Percentiles rank a stretch among this genome's conserved stretches.
These are phyloP conservation scores for Pleurotus sapidus DNA, from an alignment of 768 basidiomycete species.

Conservation along the genomic window DNA sequence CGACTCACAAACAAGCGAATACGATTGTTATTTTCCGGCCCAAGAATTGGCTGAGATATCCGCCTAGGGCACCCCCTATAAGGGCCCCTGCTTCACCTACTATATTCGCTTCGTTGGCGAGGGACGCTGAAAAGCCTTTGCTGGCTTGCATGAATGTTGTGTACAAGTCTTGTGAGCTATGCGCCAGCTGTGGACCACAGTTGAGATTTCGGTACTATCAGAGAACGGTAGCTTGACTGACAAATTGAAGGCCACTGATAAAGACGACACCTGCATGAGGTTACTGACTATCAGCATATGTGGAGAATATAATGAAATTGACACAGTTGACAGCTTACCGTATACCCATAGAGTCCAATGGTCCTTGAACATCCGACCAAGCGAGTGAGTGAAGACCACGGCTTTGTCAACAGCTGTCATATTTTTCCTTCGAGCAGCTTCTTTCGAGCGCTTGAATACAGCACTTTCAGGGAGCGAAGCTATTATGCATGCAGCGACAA, in stretches of 20 bases:
- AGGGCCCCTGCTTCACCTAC: constrained; percentile 33
- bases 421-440: constrained; percentile 17
- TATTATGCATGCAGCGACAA: constrained; percentile 51
- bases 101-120: constrained; percentile 59
- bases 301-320: neutral
- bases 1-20: constrained; percentile 5
- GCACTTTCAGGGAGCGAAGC: constrained; percentile 53
- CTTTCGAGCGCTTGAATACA: constrained; percentile 46
- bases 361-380: constrained; percentile 50
- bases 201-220: neutral
- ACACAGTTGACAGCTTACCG: constrained; percentile 5
- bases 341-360: constrained; percentile 66
- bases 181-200: constrained; percentile 8
- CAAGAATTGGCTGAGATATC: constrained; percentile 51
- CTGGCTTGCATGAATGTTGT: constrained; percentile 52
- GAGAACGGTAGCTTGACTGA: neutral
- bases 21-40: constrained; percentile 63
- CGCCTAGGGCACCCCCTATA: constrained; percentile 50
- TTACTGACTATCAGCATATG: neutral
- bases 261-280: constrained; percentile 9
- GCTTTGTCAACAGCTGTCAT: constrained; percentile 35
- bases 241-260: constrained; percentile 11
- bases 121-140: constrained; percentile 44
- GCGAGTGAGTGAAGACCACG: constrained; percentile 51
- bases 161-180: constrained; percentile 41